These are phyloP conservation scores for Meyerozyma athensensis DNA, from an alignment of 1,139 yeast genomes.

Conservation along the genomic window DNA sequence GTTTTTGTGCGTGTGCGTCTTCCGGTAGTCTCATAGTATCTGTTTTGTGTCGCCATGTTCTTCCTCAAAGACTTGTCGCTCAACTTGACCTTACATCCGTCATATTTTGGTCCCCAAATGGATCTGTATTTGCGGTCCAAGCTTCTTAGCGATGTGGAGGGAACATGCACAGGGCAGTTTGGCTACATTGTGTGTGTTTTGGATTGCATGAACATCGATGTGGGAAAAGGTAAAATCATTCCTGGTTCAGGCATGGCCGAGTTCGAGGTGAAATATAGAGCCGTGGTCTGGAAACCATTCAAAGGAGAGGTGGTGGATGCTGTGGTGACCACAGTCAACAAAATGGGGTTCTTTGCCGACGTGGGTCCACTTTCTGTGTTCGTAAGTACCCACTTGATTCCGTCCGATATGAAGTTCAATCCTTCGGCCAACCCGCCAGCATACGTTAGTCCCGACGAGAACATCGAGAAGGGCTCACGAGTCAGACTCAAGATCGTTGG, in stretches of 20 bases:
- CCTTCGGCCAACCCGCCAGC: slow-evolving; percentile 98
- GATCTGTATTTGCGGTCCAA: slow-evolving; percentile 87
- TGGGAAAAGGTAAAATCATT: slow-evolving; percentile 88
- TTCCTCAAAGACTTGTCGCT: slow-evolving; percentile 80
- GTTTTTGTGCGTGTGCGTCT: no score
- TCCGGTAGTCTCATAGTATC: no score
- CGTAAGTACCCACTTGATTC: slow-evolving; percentile 91
- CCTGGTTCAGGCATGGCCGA: slow-evolving; percentile 94
- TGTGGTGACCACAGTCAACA: slow-evolving; percentile 87
- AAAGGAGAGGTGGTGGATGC: slow-evolving; percentile 99
- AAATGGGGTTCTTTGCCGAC: slow-evolving; percentile 96
- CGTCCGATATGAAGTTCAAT: slow-evolving; percentile 88
- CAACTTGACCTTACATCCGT: slow-evolving; percentile 91
- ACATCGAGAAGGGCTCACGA: slow-evolving; percentile 88
- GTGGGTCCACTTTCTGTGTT: slow-evolving; percentile 96
- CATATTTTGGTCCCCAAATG: slow-evolving; percentile 97
- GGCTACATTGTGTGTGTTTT: slow-evolving; percentile 95
- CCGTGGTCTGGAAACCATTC: slow-evolving; percentile 97
- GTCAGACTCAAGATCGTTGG: slow-evolving; percentile 95
- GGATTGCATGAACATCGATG: slow-evolving; percentile 92
- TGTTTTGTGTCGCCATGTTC: slow-evolving; percentile 37
- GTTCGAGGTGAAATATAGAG: slow-evolving; percentile 92
- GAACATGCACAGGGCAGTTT: slow-evolving; percentile 98
- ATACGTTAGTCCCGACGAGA: slow-evolving; percentile 93
- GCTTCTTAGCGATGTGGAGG: slow-evolving; percentile 92